Base-by-base conservation (phyloP, 805 yeast species). In the Brettanomyces custersianus region DNA sequence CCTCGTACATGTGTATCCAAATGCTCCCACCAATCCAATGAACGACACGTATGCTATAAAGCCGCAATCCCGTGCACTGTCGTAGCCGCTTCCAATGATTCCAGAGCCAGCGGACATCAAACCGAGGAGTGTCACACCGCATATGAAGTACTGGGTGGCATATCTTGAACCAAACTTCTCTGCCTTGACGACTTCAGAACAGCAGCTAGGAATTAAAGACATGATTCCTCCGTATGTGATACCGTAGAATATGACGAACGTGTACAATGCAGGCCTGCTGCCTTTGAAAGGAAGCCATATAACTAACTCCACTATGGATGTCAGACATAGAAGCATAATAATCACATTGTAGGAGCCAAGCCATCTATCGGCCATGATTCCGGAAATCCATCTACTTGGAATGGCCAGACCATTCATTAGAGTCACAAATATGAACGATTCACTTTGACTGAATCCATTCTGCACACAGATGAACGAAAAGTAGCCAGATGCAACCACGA, bases 261-360 rank as follows among this genome's bases (percentile, higher is more conserved):
- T 65, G 46, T 70, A 72, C 35, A 77, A 45, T 0, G 64, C 66
- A 2, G 47, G 52, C 18, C 52, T 38, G 31, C 47, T 46, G 12
- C 44, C 36, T 2, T 79, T 80, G 41, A 73, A 68, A 2, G 85
- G 84, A n/a, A 77, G 52, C 83, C 83, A 77, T 11, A 78, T 43
- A 0, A 61, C 61, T 23, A 77, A 55, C 7, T 70, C 63, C 21
- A 68, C 51, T 0, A 76, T n/a, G 2, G 64, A 54, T 26, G 70
- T 61, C 7, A 70, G 16, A 9, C 36, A 13, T 20, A 45, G 34
- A 7, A 42, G 25, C 5, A 21, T 13, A 4, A 65, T 59, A 39
- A 69, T 63, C 11, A 71, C 60, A 48, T 76, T 74, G 49, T 69
- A 71, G n/a, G 74, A 53, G 3, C 80, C 79, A 18, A 66, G 40